A percentile compares a stretch with the other conserved stretches of the same genome.
Evolutionary conservation across 805 yeast genomes (phyloP).

Genomic region (Schizosaccharomyces osmophilus): DNA sequence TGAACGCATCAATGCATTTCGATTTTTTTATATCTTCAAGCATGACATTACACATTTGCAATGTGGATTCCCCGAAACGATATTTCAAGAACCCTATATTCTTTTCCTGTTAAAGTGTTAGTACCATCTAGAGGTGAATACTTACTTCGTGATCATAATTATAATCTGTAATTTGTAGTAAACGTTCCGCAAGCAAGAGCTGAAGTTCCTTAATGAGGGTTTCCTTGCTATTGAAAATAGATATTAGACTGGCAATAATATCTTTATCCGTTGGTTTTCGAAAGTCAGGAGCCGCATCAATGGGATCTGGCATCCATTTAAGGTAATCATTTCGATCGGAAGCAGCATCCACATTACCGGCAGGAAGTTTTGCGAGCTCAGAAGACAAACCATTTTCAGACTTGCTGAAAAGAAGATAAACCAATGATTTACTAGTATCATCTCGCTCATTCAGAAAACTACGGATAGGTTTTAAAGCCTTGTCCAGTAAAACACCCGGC

Average conservation of each 20-base stretch:
- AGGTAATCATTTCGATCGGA: conserved; percentile 13
- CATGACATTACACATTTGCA: conserved; percentile 64
- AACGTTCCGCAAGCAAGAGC: conserved; percentile 29
- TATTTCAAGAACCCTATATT: conserved; percentile 28
- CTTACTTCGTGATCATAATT: conserved; percentile 12
- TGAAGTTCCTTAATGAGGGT: conserved; percentile 42
- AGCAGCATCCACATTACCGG: conserved; percentile 11
- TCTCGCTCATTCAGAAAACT: conserved; percentile 43
- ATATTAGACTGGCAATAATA: conserved; percentile 42
- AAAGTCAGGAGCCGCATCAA: conserved; percentile 76
- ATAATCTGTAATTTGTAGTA: conserved; percentile 17
- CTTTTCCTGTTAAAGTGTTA: conserved; percentile 14
- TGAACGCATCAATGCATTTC: conserved; percentile 18
- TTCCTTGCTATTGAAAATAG: conserved; percentile 47
- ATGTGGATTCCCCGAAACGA: conserved; percentile 41
- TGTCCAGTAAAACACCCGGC: conserved; percentile 56
- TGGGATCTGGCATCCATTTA: conserved; percentile 68
- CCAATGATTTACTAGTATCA: conserved; percentile 48
- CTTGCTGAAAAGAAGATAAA: conserved; percentile 28
- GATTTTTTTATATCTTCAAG: conserved; percentile 43
- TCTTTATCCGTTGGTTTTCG: conserved; percentile 19
- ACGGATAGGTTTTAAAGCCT: conserved; percentile 53
- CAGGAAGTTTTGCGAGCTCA: conserved; percentile 5
- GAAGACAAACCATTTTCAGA: neutral
- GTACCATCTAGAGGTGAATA: neutral